Base-by-base conservation (phyloP, 257 asterid species). In the Primulina huaijiensis region DNA sequence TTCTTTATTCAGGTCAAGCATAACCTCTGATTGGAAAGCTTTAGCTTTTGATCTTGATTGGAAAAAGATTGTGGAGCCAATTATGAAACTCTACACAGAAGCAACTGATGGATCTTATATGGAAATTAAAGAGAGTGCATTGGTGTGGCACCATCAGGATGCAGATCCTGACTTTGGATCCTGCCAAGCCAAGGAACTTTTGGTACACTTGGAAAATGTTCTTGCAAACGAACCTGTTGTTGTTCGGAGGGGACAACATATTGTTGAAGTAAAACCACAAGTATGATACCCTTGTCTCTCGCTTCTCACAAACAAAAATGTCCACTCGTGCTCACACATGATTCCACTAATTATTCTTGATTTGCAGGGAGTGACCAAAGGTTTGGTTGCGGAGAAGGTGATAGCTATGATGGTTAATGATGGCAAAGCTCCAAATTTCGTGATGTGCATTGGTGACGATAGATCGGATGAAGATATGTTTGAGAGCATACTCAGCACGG, bases 181-280 rank as follows among this genome's bases (percentile, higher is more conserved):
- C 68, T 91, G 97, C 81, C 97, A 91, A 75, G 83, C 96, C 27
- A 89, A 87, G 81, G 97, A 91, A 79, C 78, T 91, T 40, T 72
- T 89, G 78, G 90, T 73, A 78, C 97, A 91, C 80, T 68, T 91
- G 76, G 97, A 91, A 77, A 91, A 68, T 78, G 97, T 89, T 9
- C 90, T 92, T 64, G 82, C 95, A 57, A 91, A 91, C 76, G 97
- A 91, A 82, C 97, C 97, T 62, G 97, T 91, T 25, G 96, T 87
- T 68, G 98, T 86, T 61, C 82, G 77, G 71, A 87, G 98, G 78
- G 98, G 98, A 64, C 96, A 89, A 68, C 95, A 89, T 34, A 91
- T 91, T 58, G 93, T 91, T 16, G 97, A 91, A 91, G 97, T 91
- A 23, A 92, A 92, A 77, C 98, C 98, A 23, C 98, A 89, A 71